Evolutionary conservation across 2,329 filamentous ascomycete genomes (phyloP).

Genomic region (Venturia effusa): DNA sequence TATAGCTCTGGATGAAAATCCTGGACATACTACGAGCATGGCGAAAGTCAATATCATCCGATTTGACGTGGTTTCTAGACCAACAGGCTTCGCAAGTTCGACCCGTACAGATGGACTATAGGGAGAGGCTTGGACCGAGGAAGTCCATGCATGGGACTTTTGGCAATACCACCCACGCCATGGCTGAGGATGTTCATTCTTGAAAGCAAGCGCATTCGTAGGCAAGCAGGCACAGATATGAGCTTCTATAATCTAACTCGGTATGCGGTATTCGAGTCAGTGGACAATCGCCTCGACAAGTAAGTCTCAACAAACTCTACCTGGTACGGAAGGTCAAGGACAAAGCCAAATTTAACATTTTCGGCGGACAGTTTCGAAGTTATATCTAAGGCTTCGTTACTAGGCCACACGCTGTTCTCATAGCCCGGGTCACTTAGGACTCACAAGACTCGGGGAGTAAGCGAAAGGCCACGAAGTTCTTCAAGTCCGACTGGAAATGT

Average conservation of each 20-base stretch:
- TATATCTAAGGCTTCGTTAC: background rate
- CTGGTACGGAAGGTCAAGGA: background rate
- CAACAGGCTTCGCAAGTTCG: too few relatives aligned
- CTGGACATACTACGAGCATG: too few relatives aligned
- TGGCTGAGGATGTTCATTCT: background rate
- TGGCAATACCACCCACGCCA: background rate
- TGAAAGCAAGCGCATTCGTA: background rate
- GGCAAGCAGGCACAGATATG: background rate
- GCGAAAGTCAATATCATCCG: too few relatives aligned
- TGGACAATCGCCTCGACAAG: background rate
- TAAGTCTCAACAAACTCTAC: background rate
- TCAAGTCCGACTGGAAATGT: background rate
- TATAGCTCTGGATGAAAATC: too few relatives aligned
- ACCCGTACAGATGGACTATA: too few relatives aligned
- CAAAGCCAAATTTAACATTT: background rate
- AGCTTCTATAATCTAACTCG: background rate
- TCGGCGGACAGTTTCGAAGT: background rate
- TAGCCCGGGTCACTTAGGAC: background rate
- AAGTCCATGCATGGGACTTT: background rate
- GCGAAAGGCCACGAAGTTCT: background rate
- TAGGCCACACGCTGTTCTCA: background rate
- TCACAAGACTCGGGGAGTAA: background rate
- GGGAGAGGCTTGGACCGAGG: background rate
- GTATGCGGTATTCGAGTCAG: background rate
- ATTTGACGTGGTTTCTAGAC: too few relatives aligned